Percentiles rank a stretch among this genome's conserved stretches.
These are phyloP conservation scores for Aspergillus coremiiformis DNA, from an alignment of 495 filamentous ascomycete genomes.

Conservation along the genomic window DNA sequence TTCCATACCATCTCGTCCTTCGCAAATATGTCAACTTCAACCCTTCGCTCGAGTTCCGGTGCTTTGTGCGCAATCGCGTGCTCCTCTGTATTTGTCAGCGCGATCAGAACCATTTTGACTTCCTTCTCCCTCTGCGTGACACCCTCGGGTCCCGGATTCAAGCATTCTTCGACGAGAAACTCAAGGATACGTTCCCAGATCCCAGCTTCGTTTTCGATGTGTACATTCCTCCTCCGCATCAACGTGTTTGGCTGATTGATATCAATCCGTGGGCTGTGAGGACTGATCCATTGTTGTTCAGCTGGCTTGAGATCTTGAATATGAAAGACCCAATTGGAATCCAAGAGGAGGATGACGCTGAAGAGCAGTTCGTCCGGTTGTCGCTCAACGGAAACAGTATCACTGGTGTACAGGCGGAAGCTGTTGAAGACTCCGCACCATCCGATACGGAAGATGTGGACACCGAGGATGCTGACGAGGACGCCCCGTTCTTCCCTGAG, in stretches of 20 bases:
- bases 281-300: constrained; percentile 85
- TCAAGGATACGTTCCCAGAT: constrained; percentile 76
- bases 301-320: constrained; percentile 78
- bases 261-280: constrained; percentile 91
- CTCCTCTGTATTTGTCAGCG: constrained; percentile 83
- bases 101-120: constrained; percentile 83
- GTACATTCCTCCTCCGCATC: constrained; percentile 74
- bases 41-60: constrained; percentile 86
- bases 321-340: constrained; percentile 50
- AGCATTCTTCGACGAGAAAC: constrained; percentile 63
- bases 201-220: constrained; percentile 80
- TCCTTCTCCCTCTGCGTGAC: constrained; percentile 58
- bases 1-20: constrained; percentile 66
- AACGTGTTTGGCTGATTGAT: constrained; percentile 79
- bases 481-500: constrained; percentile 60
- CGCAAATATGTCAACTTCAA: constrained; percentile 82
- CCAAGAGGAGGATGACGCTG: constrained; percentile 24
- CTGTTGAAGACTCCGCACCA: constrained; percentile 17
- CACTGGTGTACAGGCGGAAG: constrained; percentile 6
- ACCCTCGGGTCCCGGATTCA: constrained; percentile 55
- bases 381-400: constrained; percentile 27
- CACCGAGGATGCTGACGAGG: constrained; percentile 42
- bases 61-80: constrained; percentile 74
- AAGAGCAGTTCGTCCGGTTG: constrained; percentile 35
- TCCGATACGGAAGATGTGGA: constrained; percentile 29